Conservation (phyloP, 768 basidiomycete genomes). For the Austroboletus eburneus region DNA sequence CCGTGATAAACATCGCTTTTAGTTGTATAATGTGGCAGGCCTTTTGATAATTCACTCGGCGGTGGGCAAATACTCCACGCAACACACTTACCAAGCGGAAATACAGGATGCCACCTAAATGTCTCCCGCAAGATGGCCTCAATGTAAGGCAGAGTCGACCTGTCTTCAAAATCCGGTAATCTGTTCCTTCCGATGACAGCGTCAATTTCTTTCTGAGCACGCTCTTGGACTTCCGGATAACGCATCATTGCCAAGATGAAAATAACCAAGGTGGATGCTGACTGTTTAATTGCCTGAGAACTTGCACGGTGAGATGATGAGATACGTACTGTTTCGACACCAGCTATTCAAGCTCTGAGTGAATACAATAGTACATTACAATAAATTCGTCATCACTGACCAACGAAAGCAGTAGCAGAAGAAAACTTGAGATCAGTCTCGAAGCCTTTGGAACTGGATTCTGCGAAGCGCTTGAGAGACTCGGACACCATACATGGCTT, state of each 20-base stretch:
- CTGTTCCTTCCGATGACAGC: conserved; percentile 25
- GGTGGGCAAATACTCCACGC: not conserved
- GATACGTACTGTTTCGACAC: conserved; percentile 28
- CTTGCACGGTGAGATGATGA: not conserved
- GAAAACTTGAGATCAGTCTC: conserved; percentile 28
- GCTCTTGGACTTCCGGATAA: conserved; percentile 32
- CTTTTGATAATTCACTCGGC: conserved; percentile 10
- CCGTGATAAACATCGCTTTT: conserved; percentile 25
- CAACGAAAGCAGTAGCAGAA: conserved; percentile 32
- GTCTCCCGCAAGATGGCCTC: conserved; percentile 35
- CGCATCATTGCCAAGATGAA: conserved; percentile 35
- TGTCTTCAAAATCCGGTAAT: conserved; percentile 27
- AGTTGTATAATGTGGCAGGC: conserved; percentile 27
- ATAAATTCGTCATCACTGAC: conserved; percentile 11
- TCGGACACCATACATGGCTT: conserved; percentile 29
- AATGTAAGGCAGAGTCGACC: conserved; percentile 27
- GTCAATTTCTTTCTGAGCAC: conserved; percentile 34
- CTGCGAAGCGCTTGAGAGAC: conserved; percentile 20
- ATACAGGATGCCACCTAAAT: conserved; percentile 31
- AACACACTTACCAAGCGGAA: conserved; percentile 24
- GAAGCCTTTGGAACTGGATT: conserved; percentile 18
- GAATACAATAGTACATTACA: not conserved
- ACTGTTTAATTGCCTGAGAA: conserved; percentile 17
- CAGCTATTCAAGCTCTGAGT: conserved; percentile 18
- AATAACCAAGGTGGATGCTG: conserved; percentile 28